Base-by-base conservation (phyloP, 352 stramenopile genomes). In the Globisporangium paroecandrum region DNA sequence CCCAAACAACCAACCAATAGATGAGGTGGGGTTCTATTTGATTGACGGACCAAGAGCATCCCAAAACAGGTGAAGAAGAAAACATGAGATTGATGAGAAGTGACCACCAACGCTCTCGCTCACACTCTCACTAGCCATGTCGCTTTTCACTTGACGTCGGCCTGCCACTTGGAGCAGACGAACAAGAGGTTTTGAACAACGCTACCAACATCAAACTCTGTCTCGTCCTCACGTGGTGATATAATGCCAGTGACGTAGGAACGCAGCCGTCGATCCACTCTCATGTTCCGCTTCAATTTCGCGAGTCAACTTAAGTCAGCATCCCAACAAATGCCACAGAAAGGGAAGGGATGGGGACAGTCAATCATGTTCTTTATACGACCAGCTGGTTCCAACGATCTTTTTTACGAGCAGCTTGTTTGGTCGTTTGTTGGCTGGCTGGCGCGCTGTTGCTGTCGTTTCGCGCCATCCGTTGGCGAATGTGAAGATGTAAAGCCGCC, bases 381-480 rank as follows among this genome's bases (percentile, higher is more conserved):
- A 32, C 27, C 27, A 32, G 27, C 27, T 32, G 27, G 3, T 32
- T 32, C 27, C 2, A 6, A 6, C 27, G 27, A 32, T 4, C 27
- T 32, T 60, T 60, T 60, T 62, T 62, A 62, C 57, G 57, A 47
- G 25, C 8, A 34, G 54, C 54, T 41, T 0, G 12, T 3, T 32
- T 20, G 53, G 0, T 41, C 9, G 36, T 4, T 34, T 20, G 54
- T 59, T 59, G 25, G 54, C 25, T 58, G 57, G 57, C 20, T 53
- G 38, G 36, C 27, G 36, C 36, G 36, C 36, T 43, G 10, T 54
- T 55, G 34, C 58, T 64, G 58, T 65, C 64, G 56, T 51, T 64
- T 69, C 43, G 32, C 36, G 24, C 56, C 64, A 62, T 13, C 38
- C 58, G 58, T 64, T 64, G 24, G 38, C 12, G 27, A 49, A 38